Conservation (phyloP, 2,329 filamentous ascomycete species). For the Ophiostoma himal-ulmi region DNA sequence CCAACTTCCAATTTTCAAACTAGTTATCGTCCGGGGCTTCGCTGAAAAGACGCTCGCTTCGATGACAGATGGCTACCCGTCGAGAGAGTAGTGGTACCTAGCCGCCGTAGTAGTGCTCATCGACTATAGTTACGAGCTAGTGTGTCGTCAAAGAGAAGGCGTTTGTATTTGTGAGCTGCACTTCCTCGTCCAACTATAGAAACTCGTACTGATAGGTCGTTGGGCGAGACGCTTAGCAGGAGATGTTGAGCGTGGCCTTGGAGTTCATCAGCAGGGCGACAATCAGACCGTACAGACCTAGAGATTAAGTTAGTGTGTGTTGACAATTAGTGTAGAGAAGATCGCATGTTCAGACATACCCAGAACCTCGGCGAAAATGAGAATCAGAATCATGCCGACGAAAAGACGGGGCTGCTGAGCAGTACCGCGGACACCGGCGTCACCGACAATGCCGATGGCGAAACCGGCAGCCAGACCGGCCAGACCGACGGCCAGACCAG, state of each 20-base stretch:
- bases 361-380: conserved; percentile 99
- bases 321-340: background rate
- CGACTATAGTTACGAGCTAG: background rate
- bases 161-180: background rate
- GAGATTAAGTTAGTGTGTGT: conserved; percentile 28
- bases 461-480: conserved; percentile 80
- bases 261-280: conserved; percentile 99
- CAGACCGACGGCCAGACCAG: conserved; percentile 74
- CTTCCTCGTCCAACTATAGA: background rate
- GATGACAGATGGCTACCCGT: background rate
- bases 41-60: conserved; percentile 11
- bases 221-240: conserved; percentile 46
- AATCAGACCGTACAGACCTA: conserved; percentile 97
- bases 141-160: background rate
- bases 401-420: conserved; percentile 81
- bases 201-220: conserved; percentile 11
- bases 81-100: background rate
- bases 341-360: conserved; percentile 50
- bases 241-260: conserved; percentile 62
- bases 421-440: conserved; percentile 81
- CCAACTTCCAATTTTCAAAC: conserved; percentile 4
- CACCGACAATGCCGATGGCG: conserved; percentile 81
- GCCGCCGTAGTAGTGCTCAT: background rate
- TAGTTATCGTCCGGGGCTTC: background rate
- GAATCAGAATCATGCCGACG: conserved; percentile 97